Evolutionary conservation across 352 stramenopile species (phyloP).

Genomic region (Pythium pyrilobum): DNA sequence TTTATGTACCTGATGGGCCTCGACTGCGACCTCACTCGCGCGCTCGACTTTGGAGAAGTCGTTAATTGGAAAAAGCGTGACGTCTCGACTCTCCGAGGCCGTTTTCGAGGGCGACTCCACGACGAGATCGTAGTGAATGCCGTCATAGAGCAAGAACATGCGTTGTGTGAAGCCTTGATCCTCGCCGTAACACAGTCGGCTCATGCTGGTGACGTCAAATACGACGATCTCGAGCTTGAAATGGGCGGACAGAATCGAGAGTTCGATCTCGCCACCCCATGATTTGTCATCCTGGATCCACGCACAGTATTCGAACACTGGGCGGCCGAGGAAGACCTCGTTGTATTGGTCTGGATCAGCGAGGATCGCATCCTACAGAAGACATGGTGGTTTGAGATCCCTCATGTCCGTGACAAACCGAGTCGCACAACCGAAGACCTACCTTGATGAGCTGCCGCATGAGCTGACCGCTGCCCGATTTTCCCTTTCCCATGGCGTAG

Average conservation of each 20-base stretch:
- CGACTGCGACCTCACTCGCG: slow-evolving; percentile 74
- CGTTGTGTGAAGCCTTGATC: slow-evolving; percentile 78
- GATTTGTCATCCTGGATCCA: slow-evolving; percentile 82
- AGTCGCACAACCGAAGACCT: neutral
- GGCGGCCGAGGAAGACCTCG: slow-evolving; percentile 70
- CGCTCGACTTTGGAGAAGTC: slow-evolving; percentile 81
- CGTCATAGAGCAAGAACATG: slow-evolving; percentile 85
- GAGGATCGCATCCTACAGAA: slow-evolving; percentile 66
- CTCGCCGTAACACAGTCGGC: slow-evolving; percentile 73
- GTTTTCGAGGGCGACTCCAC: slow-evolving; percentile 48
- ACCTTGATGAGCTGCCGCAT: slow-evolving; percentile 72
- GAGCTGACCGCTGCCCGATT: slow-evolving; percentile 43
- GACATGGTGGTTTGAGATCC: no score
- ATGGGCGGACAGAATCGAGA: slow-evolving; percentile 75
- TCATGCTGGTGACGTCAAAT: slow-evolving; percentile 85
- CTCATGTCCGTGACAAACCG: neutral
- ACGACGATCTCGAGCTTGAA: slow-evolving; percentile 82
- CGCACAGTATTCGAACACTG: slow-evolving; percentile 75
- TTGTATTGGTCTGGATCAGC: slow-evolving; percentile 54
- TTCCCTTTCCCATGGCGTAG: slow-evolving; percentile 60
- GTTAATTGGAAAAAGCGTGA: slow-evolving; percentile 74
- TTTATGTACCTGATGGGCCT: slow-evolving; percentile 78
- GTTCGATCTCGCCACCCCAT: slow-evolving; percentile 84
- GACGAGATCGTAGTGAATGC: slow-evolving; percentile 82
- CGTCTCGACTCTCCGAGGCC: slow-evolving; percentile 45